Base-by-base conservation (phyloP, 192 early-diverging fungal genomes). In the Helicostylum pulchrum region DNA sequence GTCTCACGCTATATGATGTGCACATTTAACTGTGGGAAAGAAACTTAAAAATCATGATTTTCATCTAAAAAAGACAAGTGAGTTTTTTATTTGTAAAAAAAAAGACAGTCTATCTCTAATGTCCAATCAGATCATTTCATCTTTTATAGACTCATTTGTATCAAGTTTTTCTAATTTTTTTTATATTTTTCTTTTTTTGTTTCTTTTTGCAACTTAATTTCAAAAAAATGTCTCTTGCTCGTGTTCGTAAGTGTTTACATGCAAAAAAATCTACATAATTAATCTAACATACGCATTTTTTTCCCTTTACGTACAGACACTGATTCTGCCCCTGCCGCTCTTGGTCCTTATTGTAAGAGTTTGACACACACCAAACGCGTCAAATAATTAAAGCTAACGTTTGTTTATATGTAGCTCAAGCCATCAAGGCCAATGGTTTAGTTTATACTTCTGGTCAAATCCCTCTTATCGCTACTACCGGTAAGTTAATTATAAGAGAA, bases 371-470 rank as follows among this genome's bases (percentile, higher is more conserved):
- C 45, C 45, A 3, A 23, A 59, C 36, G 12, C 44, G 12, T 26
- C n/a, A 26, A 26, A 26, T 26, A 26, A 26, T 26, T 26, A 26
- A n/a, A 26, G 26, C 26, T 26, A 26, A 26, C 47, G 23, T 31
- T 49, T 34, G 11, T 49, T 48, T 50, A 21, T 49, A 8, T 30
- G 31, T 53, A 85, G 84, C 82, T 26, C 81, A 82, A 62, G 95
- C 90, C 21, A 86, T 98, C 62, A 79, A 89, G 20, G 88, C 87
- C 46, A 92, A 94, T 78, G 88, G 87, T 48, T 74, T 92, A 55
- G 86, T 94, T 7, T 98, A 84, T 68, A 89, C 87, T 20, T 94
- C 90, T 11, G 90, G 90, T 26, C 87, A 87, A 65, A 78, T 92
- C 55, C 83, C 85, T 14, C 76, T 93, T 65, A 82, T 88, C 73